Conservation (phyloP, 305 asterid species). For the Andrographis paniculata region DNA sequence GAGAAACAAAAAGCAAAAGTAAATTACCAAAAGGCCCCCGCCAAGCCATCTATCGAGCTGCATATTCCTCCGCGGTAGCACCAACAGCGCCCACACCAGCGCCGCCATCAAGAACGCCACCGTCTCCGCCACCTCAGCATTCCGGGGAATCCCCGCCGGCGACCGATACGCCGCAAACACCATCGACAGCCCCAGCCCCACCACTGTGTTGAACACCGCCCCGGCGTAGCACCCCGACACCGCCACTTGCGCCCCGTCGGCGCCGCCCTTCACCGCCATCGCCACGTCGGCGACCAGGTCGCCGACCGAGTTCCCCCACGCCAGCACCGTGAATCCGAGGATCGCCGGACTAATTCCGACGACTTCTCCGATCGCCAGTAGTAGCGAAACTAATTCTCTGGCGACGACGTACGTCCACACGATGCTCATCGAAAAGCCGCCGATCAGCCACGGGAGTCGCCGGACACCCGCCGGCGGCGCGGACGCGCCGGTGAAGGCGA, state of each 20-base stretch:
- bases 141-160: constrained; percentile 32
- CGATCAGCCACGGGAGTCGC: constrained; percentile 47
- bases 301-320: constrained; percentile 83
- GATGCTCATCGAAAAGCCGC: constrained; percentile 66
- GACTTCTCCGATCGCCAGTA: constrained; percentile 46
- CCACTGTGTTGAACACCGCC: constrained; percentile 60
- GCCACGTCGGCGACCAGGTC: constrained; percentile 60
- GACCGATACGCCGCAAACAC: constrained; percentile 49
- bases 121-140: constrained; percentile 45
- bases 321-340: constrained; percentile 69
- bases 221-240: constrained; percentile 82
- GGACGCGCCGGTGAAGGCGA: constrained; percentile 27
- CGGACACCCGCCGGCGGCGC: constrained; percentile 49
- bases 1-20: constrained; percentile 54
- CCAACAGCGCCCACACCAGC: constrained; percentile 70
- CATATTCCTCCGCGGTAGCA: constrained; percentile 63
- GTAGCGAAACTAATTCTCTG: constrained; percentile 52
- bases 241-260: constrained; percentile 68
- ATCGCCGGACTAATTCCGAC: constrained; percentile 58
- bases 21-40: constrained; percentile 53
- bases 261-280: constrained; percentile 56
- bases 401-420: constrained; percentile 67
- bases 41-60: constrained; percentile 46
- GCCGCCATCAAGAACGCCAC: constrained; percentile 69
- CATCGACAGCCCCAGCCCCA: constrained; percentile 67